phyloP scores from a whole-genome alignment of 148 eudicot genomes.

The Camellia lanceoleosa region DNA sequence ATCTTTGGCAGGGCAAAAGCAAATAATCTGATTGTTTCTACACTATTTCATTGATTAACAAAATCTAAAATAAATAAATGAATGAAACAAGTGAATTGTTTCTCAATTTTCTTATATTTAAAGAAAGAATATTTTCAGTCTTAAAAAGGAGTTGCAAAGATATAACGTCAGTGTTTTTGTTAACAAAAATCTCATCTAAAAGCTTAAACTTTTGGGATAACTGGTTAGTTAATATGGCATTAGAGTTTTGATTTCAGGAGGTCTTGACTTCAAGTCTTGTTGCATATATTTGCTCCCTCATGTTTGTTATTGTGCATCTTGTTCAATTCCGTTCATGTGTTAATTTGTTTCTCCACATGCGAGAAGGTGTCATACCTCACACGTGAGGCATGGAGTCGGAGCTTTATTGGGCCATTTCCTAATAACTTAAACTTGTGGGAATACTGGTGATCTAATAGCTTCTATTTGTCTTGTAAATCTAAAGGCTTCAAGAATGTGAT shows the following conservation, averaged over 20 bases:
- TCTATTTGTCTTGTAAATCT: not conserved
- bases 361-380: not conserved
- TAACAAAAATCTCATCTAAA: not conserved
- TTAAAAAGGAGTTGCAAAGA: not conserved
- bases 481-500: not conserved
- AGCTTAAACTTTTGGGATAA: not conserved
- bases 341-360: not conserved
- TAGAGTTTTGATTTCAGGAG: not conserved
- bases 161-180: not conserved
- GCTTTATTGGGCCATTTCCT: not conserved
- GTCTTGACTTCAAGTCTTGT: not conserved
- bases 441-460: not conserved
- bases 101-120: not conserved
- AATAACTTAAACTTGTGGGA: not conserved
- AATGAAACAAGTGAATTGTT: not conserved
- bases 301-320: not conserved
- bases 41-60: not conserved
- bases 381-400: not conserved
- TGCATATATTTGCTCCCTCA: not conserved
- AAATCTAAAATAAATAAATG: not conserved
- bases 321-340: not conserved
- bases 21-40: not conserved
- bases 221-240: not conserved
- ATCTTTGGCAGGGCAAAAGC: not conserved
- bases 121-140: not conserved